A percentile compares a stretch with the other conserved stretches of the same genome.
Conservation (phyloP, 1,284 basidiomycete genomes). For the Neonothopanus nambi region DNA sequence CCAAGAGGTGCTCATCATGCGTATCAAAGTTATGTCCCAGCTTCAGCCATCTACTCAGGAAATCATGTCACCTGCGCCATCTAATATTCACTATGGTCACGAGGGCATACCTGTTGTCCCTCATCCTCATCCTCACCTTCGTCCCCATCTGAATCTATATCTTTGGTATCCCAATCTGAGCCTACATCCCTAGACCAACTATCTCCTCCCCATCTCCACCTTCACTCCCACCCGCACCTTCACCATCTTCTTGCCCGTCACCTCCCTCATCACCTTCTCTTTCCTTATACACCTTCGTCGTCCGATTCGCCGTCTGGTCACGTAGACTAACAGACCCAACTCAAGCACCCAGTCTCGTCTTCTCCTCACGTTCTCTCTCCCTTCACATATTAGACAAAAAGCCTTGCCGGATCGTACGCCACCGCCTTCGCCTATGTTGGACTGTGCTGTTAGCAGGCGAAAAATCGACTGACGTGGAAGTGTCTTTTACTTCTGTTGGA, state of each 20-base stretch:
- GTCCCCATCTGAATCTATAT: slow-evolving; percentile 18
- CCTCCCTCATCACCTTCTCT: slow-evolving; percentile 9
- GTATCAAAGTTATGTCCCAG: slow-evolving; percentile 8
- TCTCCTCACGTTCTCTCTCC: slow-evolving; percentile 62
- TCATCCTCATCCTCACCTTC: slow-evolving; percentile 19
- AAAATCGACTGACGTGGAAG: slow-evolving; percentile 23
- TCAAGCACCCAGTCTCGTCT: slow-evolving; percentile 64
- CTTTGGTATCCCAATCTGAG: too few species aligned
- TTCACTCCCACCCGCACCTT: slow-evolving; percentile 15
- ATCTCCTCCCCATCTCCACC: slow-evolving; percentile 10
- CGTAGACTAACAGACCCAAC: slow-evolving; percentile 60
- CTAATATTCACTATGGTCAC: background rate
- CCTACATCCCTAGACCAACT: too few species aligned
- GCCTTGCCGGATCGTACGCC: slow-evolving; percentile 50
- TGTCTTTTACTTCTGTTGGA: too few species aligned
- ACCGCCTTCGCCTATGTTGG: slow-evolving; percentile 35
- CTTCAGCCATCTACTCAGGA: too few species aligned
- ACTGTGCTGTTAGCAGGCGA: background rate
- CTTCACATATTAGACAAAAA: slow-evolving; percentile 49
- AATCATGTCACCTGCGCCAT: too few species aligned
- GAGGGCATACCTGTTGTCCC: slow-evolving; percentile 9
- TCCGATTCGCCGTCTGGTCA: slow-evolving; percentile 63
- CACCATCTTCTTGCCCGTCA: slow-evolving; percentile 10
- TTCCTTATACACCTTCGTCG: background rate
- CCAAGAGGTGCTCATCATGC: background rate